phyloP scores from a whole-genome alignment of 2,329 filamentous ascomycete species.

The Sclerotinia borealis region DNA sequence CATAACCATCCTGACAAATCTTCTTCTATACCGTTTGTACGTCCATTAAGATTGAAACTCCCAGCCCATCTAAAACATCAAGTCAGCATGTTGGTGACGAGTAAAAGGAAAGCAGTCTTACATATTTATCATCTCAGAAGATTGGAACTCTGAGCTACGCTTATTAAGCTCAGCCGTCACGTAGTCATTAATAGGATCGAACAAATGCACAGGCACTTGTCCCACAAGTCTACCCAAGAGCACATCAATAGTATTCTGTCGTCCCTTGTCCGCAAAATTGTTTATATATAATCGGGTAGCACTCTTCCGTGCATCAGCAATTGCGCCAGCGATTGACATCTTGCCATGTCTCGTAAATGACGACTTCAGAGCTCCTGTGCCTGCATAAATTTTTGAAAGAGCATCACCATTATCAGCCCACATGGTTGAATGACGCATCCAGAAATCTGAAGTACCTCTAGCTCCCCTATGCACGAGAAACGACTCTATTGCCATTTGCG shows the following conservation, averaged over 20 bases:
- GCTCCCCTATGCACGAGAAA: slow-evolving; percentile 72
- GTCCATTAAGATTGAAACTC: slow-evolving; percentile 93
- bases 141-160: slow-evolving; percentile 66
- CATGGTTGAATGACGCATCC: slow-evolving; percentile 83
- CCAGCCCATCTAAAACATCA: slow-evolving; percentile 49
- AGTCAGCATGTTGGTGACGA: background rate
- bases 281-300: slow-evolving; percentile 94
- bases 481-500: slow-evolving; percentile 81
- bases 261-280: slow-evolving; percentile 89
- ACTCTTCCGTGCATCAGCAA: slow-evolving; percentile 94
- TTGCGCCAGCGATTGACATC: slow-evolving; percentile 87
- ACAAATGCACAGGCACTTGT: slow-evolving; percentile 75
- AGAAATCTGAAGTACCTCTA: slow-evolving; percentile 71
- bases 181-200: slow-evolving; percentile 90
- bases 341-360: slow-evolving; percentile 93
- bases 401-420: slow-evolving; percentile 98
- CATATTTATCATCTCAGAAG: slow-evolving; percentile 67
- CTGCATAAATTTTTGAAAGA: slow-evolving; percentile 90
- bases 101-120: slow-evolving; percentile 9
- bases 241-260: slow-evolving; percentile 93
- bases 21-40: slow-evolving; percentile 67
- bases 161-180: slow-evolving; percentile 71
- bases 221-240: slow-evolving; percentile 79
- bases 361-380: slow-evolving; percentile 90
- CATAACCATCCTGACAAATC: slow-evolving; percentile 86